These are phyloP conservation scores for Phaeosphaeriaceae sp. DNA, from an alignment of 2,329 filamentous ascomycete genomes.

Conservation along the genomic window DNA sequence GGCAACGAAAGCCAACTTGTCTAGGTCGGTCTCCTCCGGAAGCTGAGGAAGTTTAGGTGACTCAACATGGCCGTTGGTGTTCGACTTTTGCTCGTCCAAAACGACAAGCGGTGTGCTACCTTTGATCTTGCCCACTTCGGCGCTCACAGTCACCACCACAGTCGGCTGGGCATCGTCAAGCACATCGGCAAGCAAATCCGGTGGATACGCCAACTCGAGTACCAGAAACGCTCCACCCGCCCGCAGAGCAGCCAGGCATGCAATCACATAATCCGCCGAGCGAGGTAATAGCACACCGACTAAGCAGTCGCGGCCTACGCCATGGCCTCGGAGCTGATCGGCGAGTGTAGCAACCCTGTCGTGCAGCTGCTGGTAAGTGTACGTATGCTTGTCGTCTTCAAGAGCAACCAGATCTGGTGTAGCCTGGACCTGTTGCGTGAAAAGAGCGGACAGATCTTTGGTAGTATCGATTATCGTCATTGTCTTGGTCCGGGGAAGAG, in stretches of 20 bases:
- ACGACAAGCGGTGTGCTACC: conserved; percentile 69
- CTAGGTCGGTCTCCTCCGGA: conserved; percentile 72
- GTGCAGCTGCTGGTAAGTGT: conserved; percentile 78
- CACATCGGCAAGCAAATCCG: conserved; percentile 76
- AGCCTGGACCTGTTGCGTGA: conserved; percentile 71
- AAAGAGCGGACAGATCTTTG: conserved; percentile 77
- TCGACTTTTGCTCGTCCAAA: conserved; percentile 60
- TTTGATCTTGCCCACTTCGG: conserved; percentile 72
- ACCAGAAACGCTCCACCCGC: conserved; percentile 83
- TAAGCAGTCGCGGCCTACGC: conserved; percentile 75
- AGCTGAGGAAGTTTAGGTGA: conserved; percentile 58
- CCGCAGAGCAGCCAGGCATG: conserved; percentile 77
- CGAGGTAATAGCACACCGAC: conserved; percentile 79
- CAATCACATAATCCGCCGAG: conserved; percentile 80
- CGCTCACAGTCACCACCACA: conserved; percentile 73
- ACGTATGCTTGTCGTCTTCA: conserved; percentile 72
- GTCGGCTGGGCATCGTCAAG: conserved; percentile 76
- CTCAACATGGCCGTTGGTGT: conserved; percentile 43
- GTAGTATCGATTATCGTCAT: conserved; percentile 75
- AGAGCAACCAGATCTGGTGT: conserved; percentile 75
- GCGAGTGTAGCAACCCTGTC: conserved; percentile 71
- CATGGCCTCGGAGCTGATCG: conserved; percentile 68
- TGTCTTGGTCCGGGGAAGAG: conserved; percentile 15
- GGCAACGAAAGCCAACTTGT: conserved; percentile 79
- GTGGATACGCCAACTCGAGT: conserved; percentile 80